Evolutionary conservation across 1,139 yeast genomes (phyloP).

Genomic region (Sugiyamaella neomexicana): DNA sequence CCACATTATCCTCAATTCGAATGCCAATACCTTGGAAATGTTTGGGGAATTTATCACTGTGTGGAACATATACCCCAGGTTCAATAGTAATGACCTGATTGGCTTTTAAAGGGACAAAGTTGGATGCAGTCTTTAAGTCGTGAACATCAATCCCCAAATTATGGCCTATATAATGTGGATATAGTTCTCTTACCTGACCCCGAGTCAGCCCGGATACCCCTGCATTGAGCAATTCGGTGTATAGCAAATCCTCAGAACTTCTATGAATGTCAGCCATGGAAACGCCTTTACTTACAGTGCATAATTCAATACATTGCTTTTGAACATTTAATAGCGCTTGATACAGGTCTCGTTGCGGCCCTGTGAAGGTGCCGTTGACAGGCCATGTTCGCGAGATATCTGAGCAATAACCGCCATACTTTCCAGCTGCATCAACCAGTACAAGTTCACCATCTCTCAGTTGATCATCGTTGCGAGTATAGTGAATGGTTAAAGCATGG

Average conservation of each 20-base stretch:
- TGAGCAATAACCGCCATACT: constrained; percentile 90
- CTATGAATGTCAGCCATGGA: constrained; percentile 79
- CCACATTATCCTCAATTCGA: constrained; percentile 85
- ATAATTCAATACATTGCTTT: constrained; percentile 69
- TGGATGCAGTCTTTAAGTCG: constrained; percentile 61
- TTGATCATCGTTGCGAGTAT: constrained; percentile 83
- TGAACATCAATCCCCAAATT: constrained; percentile 92
- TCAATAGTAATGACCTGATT: constrained; percentile 78
- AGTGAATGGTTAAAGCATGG: constrained; percentile 85
- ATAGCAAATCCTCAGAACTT: constrained; percentile 58
- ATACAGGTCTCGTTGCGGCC: constrained; percentile 81
- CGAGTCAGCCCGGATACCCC: constrained; percentile 52
- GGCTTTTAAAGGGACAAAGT: constrained; percentile 40
- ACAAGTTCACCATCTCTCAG: constrained; percentile 77
- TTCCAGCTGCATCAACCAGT: constrained; percentile 93
- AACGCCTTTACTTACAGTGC: constrained; percentile 52
- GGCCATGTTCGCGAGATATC: constrained; percentile 99
- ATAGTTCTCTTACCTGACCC: constrained; percentile 47
- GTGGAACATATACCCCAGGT: constrained; percentile 91
- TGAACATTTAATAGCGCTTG: constrained; percentile 85
- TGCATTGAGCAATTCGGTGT: constrained; percentile 64
- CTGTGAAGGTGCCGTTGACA: constrained; percentile 64
- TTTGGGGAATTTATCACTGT: constrained; percentile 66
- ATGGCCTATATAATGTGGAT: constrained; percentile 96
- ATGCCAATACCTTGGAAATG: constrained; percentile 88